Percentiles rank a stretch among this genome's conserved stretches.
These are phyloP conservation scores for Alternaria sp. DNA, from an alignment of 2,329 filamentous ascomycete species.

Conservation along the genomic window DNA sequence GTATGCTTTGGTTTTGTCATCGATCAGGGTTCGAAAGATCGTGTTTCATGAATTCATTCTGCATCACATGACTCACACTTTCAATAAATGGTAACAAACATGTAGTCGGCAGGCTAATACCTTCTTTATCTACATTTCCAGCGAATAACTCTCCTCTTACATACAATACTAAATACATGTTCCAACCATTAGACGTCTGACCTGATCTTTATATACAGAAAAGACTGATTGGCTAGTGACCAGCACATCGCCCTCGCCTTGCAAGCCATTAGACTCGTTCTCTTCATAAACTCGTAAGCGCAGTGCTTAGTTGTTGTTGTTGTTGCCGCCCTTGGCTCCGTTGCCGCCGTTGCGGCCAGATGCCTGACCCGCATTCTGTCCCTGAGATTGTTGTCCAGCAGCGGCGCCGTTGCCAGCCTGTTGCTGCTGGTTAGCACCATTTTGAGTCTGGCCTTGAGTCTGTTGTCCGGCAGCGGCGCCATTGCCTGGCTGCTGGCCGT, in stretches of 20 bases:
- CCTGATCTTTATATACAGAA: conserved; percentile 7
- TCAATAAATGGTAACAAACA: neutral
- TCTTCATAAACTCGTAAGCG: neutral
- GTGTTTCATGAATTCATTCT: neutral
- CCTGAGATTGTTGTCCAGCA: conserved; percentile 10
- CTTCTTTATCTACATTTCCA: neutral
- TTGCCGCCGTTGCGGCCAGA: neutral
- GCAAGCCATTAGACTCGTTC: neutral
- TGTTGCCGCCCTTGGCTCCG: neutral
- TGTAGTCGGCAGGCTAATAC: conserved; percentile 2
- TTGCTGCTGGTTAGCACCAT: conserved; percentile 3
- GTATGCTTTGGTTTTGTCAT: neutral
- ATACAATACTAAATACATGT: neutral
- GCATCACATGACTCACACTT: neutral
- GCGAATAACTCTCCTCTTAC: neutral
- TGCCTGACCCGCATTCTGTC: neutral
- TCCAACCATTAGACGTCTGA: conserved; percentile 3
- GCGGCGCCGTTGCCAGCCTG: neutral
- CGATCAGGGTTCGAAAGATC: neutral
- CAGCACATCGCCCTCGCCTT: conserved; percentile 12
- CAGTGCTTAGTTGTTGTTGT: conserved; percentile 6
- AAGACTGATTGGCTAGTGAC: conserved; percentile 7
- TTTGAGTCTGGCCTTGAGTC: neutral
- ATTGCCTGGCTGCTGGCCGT: neutral
- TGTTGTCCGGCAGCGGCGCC: neutral